Evolutionary conservation across 139 green algal species (phyloP).

Genomic region (Chara braunii): DNA sequence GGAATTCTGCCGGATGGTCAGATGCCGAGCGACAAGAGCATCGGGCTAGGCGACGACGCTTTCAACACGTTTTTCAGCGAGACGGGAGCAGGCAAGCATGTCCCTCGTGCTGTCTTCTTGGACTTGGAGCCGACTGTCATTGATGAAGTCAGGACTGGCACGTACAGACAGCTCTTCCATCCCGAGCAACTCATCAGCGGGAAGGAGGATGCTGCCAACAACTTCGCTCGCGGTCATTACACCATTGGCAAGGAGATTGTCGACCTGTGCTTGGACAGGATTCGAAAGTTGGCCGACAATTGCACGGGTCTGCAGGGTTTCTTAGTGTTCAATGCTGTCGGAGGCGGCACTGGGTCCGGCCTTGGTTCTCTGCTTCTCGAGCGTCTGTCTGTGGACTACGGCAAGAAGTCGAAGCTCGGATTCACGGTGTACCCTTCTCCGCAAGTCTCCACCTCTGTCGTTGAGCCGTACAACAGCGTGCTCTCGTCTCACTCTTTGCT

Average conservation of each 20-base stretch:
- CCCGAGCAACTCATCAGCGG: conserved; percentile 57
- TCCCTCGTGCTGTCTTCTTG: conserved; percentile 51
- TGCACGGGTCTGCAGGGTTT: conserved; percentile 57
- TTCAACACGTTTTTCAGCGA: conserved; percentile 65
- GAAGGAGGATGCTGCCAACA: conserved; percentile 57
- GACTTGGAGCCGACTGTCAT: conserved; percentile 59
- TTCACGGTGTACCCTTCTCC: conserved; percentile 57
- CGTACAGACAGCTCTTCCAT: conserved; percentile 58
- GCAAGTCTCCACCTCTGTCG: conserved; percentile 54
- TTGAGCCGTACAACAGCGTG: conserved; percentile 57
- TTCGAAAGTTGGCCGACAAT: conserved; percentile 55
- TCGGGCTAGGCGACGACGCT: conserved; percentile 48
- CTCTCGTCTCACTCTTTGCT: conserved; percentile 54
- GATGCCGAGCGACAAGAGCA: conserved; percentile 89
- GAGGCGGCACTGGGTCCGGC: conserved; percentile 54
- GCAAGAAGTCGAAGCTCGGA: conserved; percentile 98
- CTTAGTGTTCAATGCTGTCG: conserved; percentile 54
- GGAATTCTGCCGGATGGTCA: conserved; percentile 86
- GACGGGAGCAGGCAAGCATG: conserved; percentile 57
- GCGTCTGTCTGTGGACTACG: conserved; percentile 91
- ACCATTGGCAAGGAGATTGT: conserved; percentile 59
- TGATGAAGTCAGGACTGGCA: conserved; percentile 53
- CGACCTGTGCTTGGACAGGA: conserved; percentile 52
- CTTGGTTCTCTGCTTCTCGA: conserved; percentile 55
- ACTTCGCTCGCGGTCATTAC: conserved; percentile 56